Percentiles rank a stretch among this genome's conserved stretches.
Conservation (phyloP, 768 basidiomycete species). For the Trametes coccinea region DNA sequence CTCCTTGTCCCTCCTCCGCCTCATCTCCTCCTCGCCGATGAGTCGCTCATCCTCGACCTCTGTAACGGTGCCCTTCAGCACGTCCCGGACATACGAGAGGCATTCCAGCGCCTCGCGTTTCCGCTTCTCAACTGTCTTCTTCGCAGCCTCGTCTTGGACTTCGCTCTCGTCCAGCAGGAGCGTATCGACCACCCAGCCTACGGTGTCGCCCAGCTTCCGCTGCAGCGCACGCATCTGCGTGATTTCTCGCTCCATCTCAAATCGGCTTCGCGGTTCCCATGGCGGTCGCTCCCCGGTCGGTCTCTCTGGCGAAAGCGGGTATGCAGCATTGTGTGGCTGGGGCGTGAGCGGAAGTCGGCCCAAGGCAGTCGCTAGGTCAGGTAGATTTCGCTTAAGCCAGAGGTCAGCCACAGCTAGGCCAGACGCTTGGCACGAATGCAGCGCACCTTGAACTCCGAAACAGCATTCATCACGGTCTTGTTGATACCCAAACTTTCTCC, state of each 20-base stretch:
- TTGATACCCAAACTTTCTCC: constrained; percentile 84
- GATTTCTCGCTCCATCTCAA: constrained; percentile 70
- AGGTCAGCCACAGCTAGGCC: neutral
- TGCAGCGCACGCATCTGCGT: constrained; percentile 55
- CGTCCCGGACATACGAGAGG: constrained; percentile 74
- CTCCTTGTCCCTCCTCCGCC: constrained; percentile 34
- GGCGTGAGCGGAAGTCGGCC: constrained; percentile 53
- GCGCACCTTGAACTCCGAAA: constrained; percentile 72
- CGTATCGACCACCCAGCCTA: constrained; percentile 74
- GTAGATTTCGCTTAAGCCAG: constrained; percentile 69
- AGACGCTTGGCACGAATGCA: neutral
- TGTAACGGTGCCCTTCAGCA: constrained; percentile 52
- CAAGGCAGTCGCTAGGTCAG: constrained; percentile 74
- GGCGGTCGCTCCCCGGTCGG: constrained; percentile 57
- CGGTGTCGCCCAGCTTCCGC: constrained; percentile 63
- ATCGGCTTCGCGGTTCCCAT: constrained; percentile 69
- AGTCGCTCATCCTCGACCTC: constrained; percentile 69
- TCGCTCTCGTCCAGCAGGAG: constrained; percentile 58
- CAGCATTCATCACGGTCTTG: constrained; percentile 77
- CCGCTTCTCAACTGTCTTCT: constrained; percentile 44
- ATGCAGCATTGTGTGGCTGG: constrained; percentile 45
- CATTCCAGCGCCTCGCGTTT: constrained; percentile 71
- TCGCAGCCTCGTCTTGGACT: constrained; percentile 41
- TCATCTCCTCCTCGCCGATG: constrained; percentile 53
- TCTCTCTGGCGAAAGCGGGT: constrained; percentile 65